These are phyloP conservation scores for Thalassiosira sp. DNA, from an alignment of 352 stramenopile genomes.

Conservation along the genomic window DNA sequence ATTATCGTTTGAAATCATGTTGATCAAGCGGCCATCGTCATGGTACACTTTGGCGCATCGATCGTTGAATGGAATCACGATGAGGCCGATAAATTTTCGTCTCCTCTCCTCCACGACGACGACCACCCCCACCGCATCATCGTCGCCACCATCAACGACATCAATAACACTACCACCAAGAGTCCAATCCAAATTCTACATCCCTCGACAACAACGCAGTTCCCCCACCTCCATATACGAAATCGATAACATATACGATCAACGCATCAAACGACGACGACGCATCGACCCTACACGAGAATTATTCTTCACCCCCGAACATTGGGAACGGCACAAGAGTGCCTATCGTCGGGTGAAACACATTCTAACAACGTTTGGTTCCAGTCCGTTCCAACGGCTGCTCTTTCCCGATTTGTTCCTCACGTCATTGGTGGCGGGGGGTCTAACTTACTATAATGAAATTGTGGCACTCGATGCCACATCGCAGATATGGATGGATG, in stretches of 20 bases:
- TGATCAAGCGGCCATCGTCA: background rate
- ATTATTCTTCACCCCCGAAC: slow-evolving; percentile 35
- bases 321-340: slow-evolving; percentile 48
- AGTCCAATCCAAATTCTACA: slow-evolving; percentile 36
- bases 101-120: background rate
- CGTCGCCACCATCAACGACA: background rate
- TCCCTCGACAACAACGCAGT: slow-evolving; percentile 24
- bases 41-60: background rate
- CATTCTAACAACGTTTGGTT: slow-evolving; percentile 26
- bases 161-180: too few species aligned
- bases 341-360: slow-evolving; percentile 35
- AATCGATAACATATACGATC: slow-evolving; percentile 41
- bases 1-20: background rate
- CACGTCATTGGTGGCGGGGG: slow-evolving; percentile 25
- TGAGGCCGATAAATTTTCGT: background rate
- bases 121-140: background rate
- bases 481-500: slow-evolving; percentile 24
- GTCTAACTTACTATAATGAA: slow-evolving; percentile 56
- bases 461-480: slow-evolving; percentile 14
- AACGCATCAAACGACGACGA: slow-evolving; percentile 34
- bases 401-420: slow-evolving; percentile 60
- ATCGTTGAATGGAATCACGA: background rate
- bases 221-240: slow-evolving; percentile 31
- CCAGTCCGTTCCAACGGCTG: slow-evolving; percentile 50
- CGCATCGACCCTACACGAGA: slow-evolving; percentile 42